Conservation (phyloP, 2,329 filamentous ascomycete species). For the Metarhizium sp. region DNA sequence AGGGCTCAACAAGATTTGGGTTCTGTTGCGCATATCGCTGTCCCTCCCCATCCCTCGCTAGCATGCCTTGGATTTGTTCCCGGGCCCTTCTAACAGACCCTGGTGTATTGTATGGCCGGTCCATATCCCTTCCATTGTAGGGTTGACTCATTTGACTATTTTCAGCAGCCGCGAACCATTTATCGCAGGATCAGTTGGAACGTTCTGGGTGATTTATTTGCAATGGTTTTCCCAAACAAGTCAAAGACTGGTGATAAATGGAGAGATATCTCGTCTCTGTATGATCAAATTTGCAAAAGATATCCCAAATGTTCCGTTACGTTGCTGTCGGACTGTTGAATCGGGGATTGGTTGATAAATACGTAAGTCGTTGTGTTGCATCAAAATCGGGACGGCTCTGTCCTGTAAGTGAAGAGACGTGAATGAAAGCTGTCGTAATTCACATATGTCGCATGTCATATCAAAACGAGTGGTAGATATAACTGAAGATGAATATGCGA, state of each 20-base stretch:
- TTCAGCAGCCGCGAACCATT: not conserved
- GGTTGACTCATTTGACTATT: slow-evolving; percentile 41
- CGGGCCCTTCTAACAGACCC: slow-evolving; percentile 46
- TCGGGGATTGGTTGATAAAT: not conserved
- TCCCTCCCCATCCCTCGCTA: slow-evolving; percentile 13
- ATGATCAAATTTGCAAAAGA: not conserved
- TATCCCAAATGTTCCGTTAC: not conserved
- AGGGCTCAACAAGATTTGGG: not conserved
- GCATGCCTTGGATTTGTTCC: slow-evolving; percentile 39
- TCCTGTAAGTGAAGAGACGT: not conserved
- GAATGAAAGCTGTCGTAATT: not conserved
- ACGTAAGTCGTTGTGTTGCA: not conserved
- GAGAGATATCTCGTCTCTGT: not conserved
- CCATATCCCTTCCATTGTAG: slow-evolving; percentile 46
- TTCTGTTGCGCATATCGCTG: slow-evolving; percentile 14
- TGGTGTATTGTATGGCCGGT: slow-evolving; percentile 30
- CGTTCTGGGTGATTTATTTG: not conserved
- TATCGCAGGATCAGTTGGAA: not conserved
- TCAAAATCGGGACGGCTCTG: slow-evolving; percentile 5
- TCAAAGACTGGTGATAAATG: slow-evolving; percentile 8
- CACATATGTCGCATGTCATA: slow-evolving; percentile 1
- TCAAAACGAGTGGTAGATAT: not conserved
- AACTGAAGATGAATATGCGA: not conserved
- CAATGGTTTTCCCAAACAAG: not conserved
- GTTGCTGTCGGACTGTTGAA: slow-evolving; percentile 2